Base-by-base conservation (phyloP, 805 yeast genomes). In the Hagleromyces aurorensis region DNA sequence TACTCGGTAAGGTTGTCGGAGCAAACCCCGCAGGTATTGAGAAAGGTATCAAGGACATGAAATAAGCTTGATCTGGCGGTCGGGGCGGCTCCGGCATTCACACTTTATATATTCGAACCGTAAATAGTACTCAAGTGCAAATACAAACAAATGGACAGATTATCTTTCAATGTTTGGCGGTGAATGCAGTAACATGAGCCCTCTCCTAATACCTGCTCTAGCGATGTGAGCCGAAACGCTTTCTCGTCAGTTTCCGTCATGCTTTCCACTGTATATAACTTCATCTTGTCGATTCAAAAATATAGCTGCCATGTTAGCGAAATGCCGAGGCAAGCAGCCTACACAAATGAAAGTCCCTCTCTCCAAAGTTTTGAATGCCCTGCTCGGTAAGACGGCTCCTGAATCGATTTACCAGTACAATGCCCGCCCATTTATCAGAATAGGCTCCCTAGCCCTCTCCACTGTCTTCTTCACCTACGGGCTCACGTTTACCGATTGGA, bases 1-100 rank as follows among this genome's bases (percentile, higher is more conserved):
- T 69, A 26, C 52, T 72, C 4, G 74, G 68, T 12, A 70, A 69
- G 28, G 59, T 79, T 19, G 69, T 79, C 14, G 91, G 91, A 21
- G 89, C 87, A 11, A 55, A 61, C 32, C 59, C 63, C 16, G 39
- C 40, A 10, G 59, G 52, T 7, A 29, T 64, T 12, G 52, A 55
- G 32, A 36, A 53, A 25, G 57, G 55, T 4, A 58, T 59, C 29
- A 54, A 52, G 23, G 43, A 51, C 14, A n/a, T n/a, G n/a, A n/a
- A n/a, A n/a, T n/a, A n/a, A n/a, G n/a, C n/a, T n/a, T n/a, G n/a
- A n/a, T n/a, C n/a, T n/a, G n/a, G n/a, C n/a, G n/a, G n/a, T n/a
- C n/a, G n/a, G n/a, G n/a, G n/a, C n/a, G n/a, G n/a, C n/a, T n/a
- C n/a, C n/a, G n/a, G n/a, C n/a, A n/a, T n/a, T n/a, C n/a, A n/a